Base-by-base conservation (phyloP, 352 stramenopile genomes). In the Elongisporangium senticosum region DNA sequence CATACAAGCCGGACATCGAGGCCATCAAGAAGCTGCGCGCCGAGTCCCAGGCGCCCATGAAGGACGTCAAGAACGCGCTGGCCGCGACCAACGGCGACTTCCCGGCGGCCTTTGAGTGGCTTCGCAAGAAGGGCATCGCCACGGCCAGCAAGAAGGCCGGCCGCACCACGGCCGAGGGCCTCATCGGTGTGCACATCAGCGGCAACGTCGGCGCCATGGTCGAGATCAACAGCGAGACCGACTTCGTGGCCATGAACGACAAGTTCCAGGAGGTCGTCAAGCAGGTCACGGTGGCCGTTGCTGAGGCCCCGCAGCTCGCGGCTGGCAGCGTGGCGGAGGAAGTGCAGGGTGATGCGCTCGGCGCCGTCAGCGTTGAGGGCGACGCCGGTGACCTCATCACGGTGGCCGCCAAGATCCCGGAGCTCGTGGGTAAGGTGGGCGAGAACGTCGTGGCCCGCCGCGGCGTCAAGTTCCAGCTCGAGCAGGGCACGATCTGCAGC, bases 161-260 rank as follows among this genome's bases (percentile, higher is more conserved):
- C 13, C 79, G 88, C 61, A 79, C 73, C 19, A 90, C 86, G 1
- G 83, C 76, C 37, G 83, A 96, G 67, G 88, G 88, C 3, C 77
- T 93, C 13, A 73, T 95, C 13, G 74, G 73, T 40, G 67, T 90
- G n/a, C 65, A 93, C 49, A 82, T 86, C 48, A 81, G 83, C 55
- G 85, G 79, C 24, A 87, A 91, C 63, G 69, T 73, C 50, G 75
- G 75, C 49, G 89, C 89, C 47, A 92, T 98, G 72, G 87, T 98
- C 23, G 89, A 98, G 72, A 79, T 97, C 61, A 98, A 98, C 77
- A 96, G 85, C 51, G 89, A 98, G 74, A 98, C 91, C 23, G 91
- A 98, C 71, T 98, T 98, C 67, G 92, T 98, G 56, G 90, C 88
- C 21, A 92, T 90, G 75, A 96, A 98, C 75, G 87, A 89, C 43